Evolutionary conservation across 345 rosid genomes (phyloP).

Genomic region (Ceriops zippeliana): DNA sequence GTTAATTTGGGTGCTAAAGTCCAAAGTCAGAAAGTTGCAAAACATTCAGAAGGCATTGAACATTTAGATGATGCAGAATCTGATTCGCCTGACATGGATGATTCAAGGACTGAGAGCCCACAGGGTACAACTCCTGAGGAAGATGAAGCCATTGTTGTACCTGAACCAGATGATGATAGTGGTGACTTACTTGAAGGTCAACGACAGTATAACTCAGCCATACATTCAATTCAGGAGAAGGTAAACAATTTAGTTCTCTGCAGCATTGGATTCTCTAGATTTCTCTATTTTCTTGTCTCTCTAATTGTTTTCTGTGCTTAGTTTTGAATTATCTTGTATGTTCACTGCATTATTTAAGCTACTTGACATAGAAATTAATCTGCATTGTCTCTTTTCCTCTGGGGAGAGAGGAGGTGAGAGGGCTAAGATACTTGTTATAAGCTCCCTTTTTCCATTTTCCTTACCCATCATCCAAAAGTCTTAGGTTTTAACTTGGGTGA

Average conservation of each 20-base stretch:
- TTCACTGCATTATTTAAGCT: constrained; percentile 5
- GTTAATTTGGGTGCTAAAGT: constrained; percentile 97
- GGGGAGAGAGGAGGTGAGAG: too few relatives aligned
- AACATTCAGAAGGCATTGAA: constrained; percentile 65
- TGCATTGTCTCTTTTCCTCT: too few relatives aligned
- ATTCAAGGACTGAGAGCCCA: constrained; percentile 62
- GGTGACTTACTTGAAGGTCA: constrained; percentile 93
- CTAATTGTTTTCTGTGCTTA: constrained; percentile 2
- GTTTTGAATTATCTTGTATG: not conserved
- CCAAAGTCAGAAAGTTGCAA: constrained; percentile 92
- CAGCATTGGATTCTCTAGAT: not conserved
- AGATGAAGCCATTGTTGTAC: constrained; percentile 56
- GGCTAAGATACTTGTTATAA: not conserved
- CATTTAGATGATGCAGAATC: constrained; percentile 58
- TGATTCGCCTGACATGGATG: constrained; percentile 66
- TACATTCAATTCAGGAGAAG: constrained; percentile 92
- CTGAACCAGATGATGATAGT: constrained; percentile 79
- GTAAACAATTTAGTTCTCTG: constrained; percentile 34
- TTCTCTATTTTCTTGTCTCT: not conserved
- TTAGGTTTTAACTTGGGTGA: too few relatives aligned
- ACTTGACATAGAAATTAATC: not conserved
- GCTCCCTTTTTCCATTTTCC: not conserved
- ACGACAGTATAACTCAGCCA: constrained; percentile 92
- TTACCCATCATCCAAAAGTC: too few relatives aligned
- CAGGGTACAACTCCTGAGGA: constrained; percentile 62